Evolutionary conservation across 225 moss, liverwort and hornwort genomes (phyloP), one percentile per base, ranked within the genome.

Genomic region (Physcomitrellopsis africana): DNA sequence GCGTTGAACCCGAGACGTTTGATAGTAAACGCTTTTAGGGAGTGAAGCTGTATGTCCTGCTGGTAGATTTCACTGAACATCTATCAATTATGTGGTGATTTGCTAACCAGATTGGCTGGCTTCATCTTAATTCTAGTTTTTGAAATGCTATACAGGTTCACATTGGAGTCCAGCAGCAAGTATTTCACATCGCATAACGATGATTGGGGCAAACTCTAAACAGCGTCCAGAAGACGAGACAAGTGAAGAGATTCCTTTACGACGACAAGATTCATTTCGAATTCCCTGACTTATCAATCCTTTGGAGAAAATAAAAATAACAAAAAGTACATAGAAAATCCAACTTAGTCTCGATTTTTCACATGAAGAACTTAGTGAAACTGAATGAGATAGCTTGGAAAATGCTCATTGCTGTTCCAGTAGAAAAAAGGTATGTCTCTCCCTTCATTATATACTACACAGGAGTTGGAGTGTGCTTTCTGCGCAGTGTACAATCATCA

Each of bases 171-270:
- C 82, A 47, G 72, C 83, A 55, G 67, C 87, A 61, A 67, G 68
- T 51, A 56, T 80, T 69, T 68, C 79, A 53, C 87, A 82, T 77
- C 85, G 83, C 58, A 74, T 88, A 18, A 81, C 85, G 24, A 69
- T 91, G 49, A 15, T 1, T 58, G 87, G 81, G 55, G 87, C 80
- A 59, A 74, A 72, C 63, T 20, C 77, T 42, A 91, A 86, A 37
- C 32, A 4, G 82, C 86, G 81, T 64, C 85, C 82, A 44, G 86
- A 91, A 67, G 91, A 91, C 65, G 82, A 76, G 63, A 41, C 75
- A 59, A 85, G 60, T 70, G 96, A 89, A 52, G 96, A 90, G 76
- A 93, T 97, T 72, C 94, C 94, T 53, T 82, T 97, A 43, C 86
- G 91, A 17, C 89, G 93, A 77, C 89, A 86, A 80, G 89, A 86